Percentiles rank a stretch among this genome's conserved stretches.
Evolutionary conservation across 2,329 filamentous ascomycete genomes (phyloP).

Genomic region (Emmonsiellopsis sp.): DNA sequence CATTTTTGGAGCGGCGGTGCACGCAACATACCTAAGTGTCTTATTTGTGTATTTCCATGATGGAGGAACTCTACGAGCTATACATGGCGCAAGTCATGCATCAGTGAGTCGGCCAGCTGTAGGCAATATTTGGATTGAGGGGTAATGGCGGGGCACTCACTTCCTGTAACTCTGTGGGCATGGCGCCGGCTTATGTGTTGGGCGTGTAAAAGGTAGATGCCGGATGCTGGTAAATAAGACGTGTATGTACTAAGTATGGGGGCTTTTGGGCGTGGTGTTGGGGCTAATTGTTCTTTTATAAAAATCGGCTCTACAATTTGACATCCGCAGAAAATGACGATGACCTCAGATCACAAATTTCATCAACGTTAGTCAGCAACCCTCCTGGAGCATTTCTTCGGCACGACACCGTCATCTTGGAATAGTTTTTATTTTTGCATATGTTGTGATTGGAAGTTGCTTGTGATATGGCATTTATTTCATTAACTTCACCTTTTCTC

Average conservation of each 20-base stretch:
- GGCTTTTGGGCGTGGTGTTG: not conserved
- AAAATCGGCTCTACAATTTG: too few species aligned
- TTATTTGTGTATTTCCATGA: constrained; percentile 83
- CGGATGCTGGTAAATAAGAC: not conserved
- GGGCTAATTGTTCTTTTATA: too few species aligned
- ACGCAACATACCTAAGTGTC: constrained; percentile 56
- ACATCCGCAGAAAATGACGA: not conserved
- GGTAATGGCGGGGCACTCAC: constrained; percentile 33
- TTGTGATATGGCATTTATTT: too few species aligned
- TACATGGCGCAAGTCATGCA: constrained; percentile 9
- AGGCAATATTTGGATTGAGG: not conserved
- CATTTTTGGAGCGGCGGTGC: not conserved
- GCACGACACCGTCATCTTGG: not conserved
- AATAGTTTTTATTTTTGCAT: not conserved
- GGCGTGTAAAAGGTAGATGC: not conserved
- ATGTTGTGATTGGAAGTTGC: not conserved
- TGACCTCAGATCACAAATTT: not conserved
- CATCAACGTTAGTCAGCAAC: not conserved
- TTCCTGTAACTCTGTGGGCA: constrained; percentile 71
- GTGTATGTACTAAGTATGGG: not conserved
- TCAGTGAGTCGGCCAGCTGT: not conserved
- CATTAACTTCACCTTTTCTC: too few species aligned
- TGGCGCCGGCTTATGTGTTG: constrained; percentile 27
- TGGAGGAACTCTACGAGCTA: constrained; percentile 89
- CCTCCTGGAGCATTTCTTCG: not conserved